These are phyloP conservation scores for Hsuehochloa calcarea DNA, from an alignment of 176 grass and related monocot genomes.

Conservation along the genomic window DNA sequence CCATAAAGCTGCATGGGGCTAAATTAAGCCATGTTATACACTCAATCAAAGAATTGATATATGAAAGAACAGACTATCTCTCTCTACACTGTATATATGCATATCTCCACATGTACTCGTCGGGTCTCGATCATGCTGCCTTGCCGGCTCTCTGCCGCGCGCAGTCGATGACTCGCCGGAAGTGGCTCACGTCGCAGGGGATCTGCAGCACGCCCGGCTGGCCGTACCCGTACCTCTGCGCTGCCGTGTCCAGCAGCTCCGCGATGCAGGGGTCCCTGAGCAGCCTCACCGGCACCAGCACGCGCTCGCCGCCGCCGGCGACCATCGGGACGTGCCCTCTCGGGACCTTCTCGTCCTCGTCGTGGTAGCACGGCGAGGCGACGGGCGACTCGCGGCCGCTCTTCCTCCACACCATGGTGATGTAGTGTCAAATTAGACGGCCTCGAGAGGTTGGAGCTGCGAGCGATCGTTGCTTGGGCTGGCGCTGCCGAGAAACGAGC, in stretches of 20 bases:
- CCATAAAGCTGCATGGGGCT: no score
- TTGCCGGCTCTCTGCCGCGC: constrained; percentile 11
- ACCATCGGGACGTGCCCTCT: constrained; percentile 53
- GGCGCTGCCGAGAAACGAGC: neutral
- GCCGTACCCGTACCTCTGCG: constrained; percentile 42
- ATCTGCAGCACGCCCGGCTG: constrained; percentile 65
- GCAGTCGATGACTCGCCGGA: constrained; percentile 32
- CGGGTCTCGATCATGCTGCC: neutral
- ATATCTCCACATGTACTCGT: neutral
- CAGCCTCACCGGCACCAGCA: constrained; percentile 59
- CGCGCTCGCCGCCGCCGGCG: constrained; percentile 32
- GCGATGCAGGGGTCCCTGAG: constrained; percentile 44
- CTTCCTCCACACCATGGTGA: constrained; percentile 41
- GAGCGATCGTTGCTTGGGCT: neutral
- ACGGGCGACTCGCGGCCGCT: neutral
- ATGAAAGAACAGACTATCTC: neutral
- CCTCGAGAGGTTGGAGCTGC: neutral
- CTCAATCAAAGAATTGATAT: neutral
- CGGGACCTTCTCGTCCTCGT: neutral
- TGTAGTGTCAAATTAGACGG: no score
- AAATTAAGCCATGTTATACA: neutral
- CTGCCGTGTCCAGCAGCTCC: constrained; percentile 61
- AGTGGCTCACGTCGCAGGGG: constrained; percentile 41
- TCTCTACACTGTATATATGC: neutral
- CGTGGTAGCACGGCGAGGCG: neutral